Evolutionary conservation across 176 grass and related monocot genomes (phyloP), one percentile per base, ranked within the genome.

Genomic region (Echinochloa phyllopogon): DNA sequence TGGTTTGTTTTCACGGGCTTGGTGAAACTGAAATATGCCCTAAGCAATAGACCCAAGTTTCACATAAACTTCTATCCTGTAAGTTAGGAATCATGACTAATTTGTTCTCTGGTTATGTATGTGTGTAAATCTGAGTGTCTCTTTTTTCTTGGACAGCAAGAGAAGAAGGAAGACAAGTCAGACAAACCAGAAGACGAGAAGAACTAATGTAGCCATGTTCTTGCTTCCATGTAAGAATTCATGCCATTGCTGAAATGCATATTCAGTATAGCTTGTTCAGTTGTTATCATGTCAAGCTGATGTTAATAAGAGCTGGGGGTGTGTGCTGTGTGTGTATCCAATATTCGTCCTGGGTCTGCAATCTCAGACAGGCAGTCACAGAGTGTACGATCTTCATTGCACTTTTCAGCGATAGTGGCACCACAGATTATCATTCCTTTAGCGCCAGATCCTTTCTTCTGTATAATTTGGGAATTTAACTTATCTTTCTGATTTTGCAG

Each of bases 141-240:
- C 17, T 38, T 24, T 63, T 37, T 21, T 76, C 57, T 50, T 65
- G 6, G 11, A 33, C 86, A 93, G 91, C 86, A 93, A 85, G 88
- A 93, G 83, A 90, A 93, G 73, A 85, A 95, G 79, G 91, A 95
- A 85, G 94, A 95, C 53, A 86, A 90, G 48, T 44, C 88, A 18
- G 86, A 94, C 87, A 92, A 92, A 80, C 65, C 82, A 18, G 94
- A 95, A 65, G 91, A 90, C n/a, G 88, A 90, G 45, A 86, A 93
- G 83, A 92, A 90, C 44, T 90, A 40, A 86, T 74, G 69, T 71
- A 75, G 18, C n/a, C 24, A 44, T 71, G 59, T 73, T 40, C 17
- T 51, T 14, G 47, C 56, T 86, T 89, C 41, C 44, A 55, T 65
- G 83, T 90, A 86, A 90, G 78, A 57, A 44, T 72, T 64, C 14